Base-by-base conservation (phyloP, 2,329 filamentous ascomycete genomes). In the Fusarium phyllophilum region DNA sequence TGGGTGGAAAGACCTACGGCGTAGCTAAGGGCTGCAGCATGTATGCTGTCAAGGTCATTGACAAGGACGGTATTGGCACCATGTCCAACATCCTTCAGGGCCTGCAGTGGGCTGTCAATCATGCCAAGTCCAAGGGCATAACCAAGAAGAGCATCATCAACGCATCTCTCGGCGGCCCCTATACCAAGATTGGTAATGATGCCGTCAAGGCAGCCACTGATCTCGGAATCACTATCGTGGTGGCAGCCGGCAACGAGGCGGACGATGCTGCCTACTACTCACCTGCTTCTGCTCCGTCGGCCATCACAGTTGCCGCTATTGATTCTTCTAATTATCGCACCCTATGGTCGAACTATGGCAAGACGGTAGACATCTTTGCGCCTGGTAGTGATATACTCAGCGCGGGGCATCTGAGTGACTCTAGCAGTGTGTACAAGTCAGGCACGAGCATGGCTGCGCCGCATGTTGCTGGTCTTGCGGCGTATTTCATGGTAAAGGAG, bases 381-480 rank as follows among this genome's bases (percentile, higher is more conserved):
- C 66, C 66, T 15, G 70, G 66, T 2, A 57, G 22, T 6, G 38
- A 22, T 8, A 62, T 61, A 2, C 38, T 56, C 3, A 73, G 70
- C 36, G 12, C 56, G 0, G 62, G 49, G 0, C n/a, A 62, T n/a
- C 15, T 42, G 0, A 59, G 36, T 22, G 62, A 70, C 38, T 39
- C 66, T 22, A 20, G 48, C 18, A 74, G 38, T 20, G 0, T 18
- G 1, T 64, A 66, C 17, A 34, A 41, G 8, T 51, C 66, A 5
- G 73, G 73, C 3, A 75, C 69, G 3, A 78, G 58, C 31, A 75
- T 75, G 72, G 88, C 90, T 17, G 84, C 85, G 3, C 90, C 90
- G 0, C 89, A 91, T 76, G 85, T 92, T 49, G 86, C 88, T 39
- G 90, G 90, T n/a, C 82, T 92, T 2, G 89, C 88, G 10, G 89